A percentile compares a stretch with the other conserved stretches of the same genome.
phyloP scores from a whole-genome alignment of 208 protist genomes.

The Trypanosomatidae sp. region DNA sequence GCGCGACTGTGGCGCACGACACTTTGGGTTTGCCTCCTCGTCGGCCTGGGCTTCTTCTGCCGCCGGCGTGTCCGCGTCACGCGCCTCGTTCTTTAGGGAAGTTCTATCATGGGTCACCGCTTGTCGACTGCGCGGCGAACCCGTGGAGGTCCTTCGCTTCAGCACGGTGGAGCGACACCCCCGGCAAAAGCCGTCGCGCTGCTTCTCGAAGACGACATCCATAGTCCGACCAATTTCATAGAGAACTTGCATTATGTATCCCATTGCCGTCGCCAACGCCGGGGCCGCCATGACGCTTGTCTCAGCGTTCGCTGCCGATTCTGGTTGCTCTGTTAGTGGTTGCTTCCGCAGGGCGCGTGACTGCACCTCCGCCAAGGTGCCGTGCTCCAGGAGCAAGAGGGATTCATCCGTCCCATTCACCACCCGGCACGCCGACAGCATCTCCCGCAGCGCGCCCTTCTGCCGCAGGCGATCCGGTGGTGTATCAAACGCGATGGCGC shows the following conservation, averaged over 20 bases:
- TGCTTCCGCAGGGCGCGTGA: conserved; percentile 5
- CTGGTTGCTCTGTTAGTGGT: not conserved
- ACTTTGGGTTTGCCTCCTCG: not conserved
- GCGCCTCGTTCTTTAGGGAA: not conserved
- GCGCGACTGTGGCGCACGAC: not conserved
- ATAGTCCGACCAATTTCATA: conserved; percentile 31
- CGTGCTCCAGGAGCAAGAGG: conserved; percentile 15
- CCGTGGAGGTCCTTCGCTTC: conserved; percentile 5
- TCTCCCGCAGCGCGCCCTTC: conserved; percentile 7
- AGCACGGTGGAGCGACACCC: conserved; percentile 31
- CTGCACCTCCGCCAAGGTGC: conserved; percentile 12
- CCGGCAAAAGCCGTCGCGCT: conserved; percentile 29
- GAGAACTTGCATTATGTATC: conserved; percentile 25
- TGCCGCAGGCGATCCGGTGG: conserved; percentile 24
- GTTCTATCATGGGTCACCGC: not conserved
- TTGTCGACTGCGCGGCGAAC: not conserved
- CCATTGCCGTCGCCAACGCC: conserved; percentile 12
- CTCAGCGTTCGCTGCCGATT: not conserved
- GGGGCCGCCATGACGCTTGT: conserved; percentile 6
- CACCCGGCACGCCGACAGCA: conserved; percentile 23
- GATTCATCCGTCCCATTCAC: conserved; percentile 10
- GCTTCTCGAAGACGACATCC: conserved; percentile 20
- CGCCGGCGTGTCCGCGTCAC: not conserved
- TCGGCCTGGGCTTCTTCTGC: not conserved
- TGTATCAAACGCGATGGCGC: conserved; percentile 19